Base-by-base conservation (phyloP, 1,139 yeast genomes). In the Geotrichum klebahnii region DNA sequence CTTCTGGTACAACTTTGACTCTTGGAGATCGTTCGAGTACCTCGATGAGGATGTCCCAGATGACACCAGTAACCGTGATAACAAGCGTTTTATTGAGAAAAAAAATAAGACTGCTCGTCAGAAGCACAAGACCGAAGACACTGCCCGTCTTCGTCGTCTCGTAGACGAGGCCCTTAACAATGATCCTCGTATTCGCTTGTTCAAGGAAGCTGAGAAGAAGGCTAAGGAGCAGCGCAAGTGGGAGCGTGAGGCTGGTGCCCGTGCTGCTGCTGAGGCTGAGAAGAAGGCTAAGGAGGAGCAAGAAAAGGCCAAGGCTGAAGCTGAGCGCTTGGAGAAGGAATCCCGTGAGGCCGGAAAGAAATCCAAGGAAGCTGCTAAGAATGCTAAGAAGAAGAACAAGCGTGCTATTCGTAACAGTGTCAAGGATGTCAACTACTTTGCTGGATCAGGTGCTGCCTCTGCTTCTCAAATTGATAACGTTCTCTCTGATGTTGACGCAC, bases 41-140 rank as follows among this genome's bases (percentile, higher is more conserved):
- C 81, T 90, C 70, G 99, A 92, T 67, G 98, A 92, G 76, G 99
- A 92, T 69, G 97, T 90, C 66, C 99, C 99, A 60, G 99, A 92
- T 76, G 99, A 92, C 74, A 86, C 97, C 56, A 87, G 96, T 57
- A 94, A 92, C 81, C 89, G 99, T 79, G 98, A 92, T 70, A 95
- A 92, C 80, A 92, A 92, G 78, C 95, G 99, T 76, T 87, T 89
- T 76, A 84, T 90, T 63, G 98, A 92, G 76, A 88, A 92, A 78
- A 92, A 94, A 79, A 92, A 92, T 78, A 79, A 87, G 71, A 90
- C 96, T 61, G 88, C 95, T 57, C 87, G 99, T 77, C 86, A 86
- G 78, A 92, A 92, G 84, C 86, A 81, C 78, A 94, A 94, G 83
- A 90, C 92, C 67, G 97, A 92, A 67, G 99, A 92, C 72, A 90